Evolutionary conservation across 2,329 filamentous ascomycete species (phyloP).

Genomic region (Neoscytalidium dimidiatum): DNA sequence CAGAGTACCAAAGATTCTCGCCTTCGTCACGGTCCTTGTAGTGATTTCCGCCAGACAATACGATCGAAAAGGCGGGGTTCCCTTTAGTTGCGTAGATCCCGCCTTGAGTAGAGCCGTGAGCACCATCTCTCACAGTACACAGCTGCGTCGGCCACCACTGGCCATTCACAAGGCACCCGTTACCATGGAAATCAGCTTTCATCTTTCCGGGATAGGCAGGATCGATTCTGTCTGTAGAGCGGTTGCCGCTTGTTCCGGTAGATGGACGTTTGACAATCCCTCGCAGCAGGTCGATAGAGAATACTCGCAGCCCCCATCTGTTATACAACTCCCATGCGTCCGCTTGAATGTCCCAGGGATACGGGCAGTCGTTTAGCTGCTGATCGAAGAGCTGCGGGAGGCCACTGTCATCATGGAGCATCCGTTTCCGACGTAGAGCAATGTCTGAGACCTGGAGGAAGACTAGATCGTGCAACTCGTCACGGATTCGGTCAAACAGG

Average conservation of each 20-base stretch:
- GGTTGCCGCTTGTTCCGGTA: conserved; percentile 22
- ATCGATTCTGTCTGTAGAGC: conserved; percentile 31
- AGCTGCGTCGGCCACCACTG: conserved; percentile 60
- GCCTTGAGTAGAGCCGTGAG: conserved; percentile 51
- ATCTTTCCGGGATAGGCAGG: conserved; percentile 25
- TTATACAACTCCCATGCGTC: conserved; percentile 50
- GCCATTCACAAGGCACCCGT: conserved; percentile 45
- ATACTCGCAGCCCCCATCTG: conserved; percentile 46
- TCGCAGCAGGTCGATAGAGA: conserved; percentile 49
- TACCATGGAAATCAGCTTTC: conserved; percentile 39
- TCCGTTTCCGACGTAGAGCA: conserved; percentile 35
- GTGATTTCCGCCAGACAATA: conserved; percentile 48
- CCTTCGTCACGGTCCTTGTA: conserved; percentile 56
- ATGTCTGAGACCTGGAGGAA: conserved; percentile 36
- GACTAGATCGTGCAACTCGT: conserved; percentile 41
- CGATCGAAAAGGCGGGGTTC: conserved; percentile 56
- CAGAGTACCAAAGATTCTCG: conserved; percentile 53
- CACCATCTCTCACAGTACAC: conserved; percentile 54
- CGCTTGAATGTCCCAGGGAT: conserved; percentile 49
- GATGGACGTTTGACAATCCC: conserved; percentile 38
- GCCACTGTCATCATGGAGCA: conserved; percentile 40
- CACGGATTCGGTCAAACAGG: conserved; percentile 35
- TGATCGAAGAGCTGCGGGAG: conserved; percentile 45
- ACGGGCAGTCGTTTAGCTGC: conserved; percentile 27
- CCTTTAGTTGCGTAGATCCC: conserved; percentile 54